Base-by-base conservation (phyloP, 192 early-diverging fungal species). In the Geranomyces michiganensis region DNA sequence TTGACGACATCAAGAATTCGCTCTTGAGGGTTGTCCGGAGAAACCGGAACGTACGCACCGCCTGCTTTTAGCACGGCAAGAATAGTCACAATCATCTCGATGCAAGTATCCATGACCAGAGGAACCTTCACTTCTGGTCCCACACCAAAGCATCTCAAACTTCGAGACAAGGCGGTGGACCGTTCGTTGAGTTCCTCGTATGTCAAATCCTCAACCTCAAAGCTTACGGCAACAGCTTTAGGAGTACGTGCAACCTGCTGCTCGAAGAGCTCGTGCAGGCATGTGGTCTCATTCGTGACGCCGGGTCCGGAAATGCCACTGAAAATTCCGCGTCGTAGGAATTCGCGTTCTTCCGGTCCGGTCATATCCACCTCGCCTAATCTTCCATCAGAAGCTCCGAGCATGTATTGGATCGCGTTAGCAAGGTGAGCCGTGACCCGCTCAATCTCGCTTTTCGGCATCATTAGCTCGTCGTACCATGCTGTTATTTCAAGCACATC, bases 61-160 rank as follows among this genome's bases (percentile, higher is more conserved):
- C 76, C 76, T 0, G 79, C 72, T 49, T 79, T 81, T 10, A 74
- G 47, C 48, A 68, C 56, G 0, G 51, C 79, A 21, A 78, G 59
- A 12, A 81, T 19, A 4, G 32, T 70, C 2, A 74, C 32, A 0
- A 74, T 49, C 73, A 74, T 70, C 9, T 70, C 73, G 1, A 74
- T 61, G 46, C n/a, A 71, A 63, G 24, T 21, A 7, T 7, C 61
- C 6, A 56, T 15, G 27, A 44, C 32, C 12, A 72, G 10, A 8
- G 71, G 48, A 9, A 72, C 63, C 0, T 56, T 7, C 0, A 13
- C 13, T 1, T 72, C 53, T 10, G 61, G 62, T 15, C 51, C 51
- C 19, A 72, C 46, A 13, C 62, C 62, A 15, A 30, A 33, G 14
- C 4, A n/a, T 13, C 22, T 8, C 1, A 72, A 32, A 32, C 48